Percentiles rank a stretch among this genome's conserved stretches.
Evolutionary conservation across 108 stramenopile genomes (phyloP).

Genomic region (Stephanodiscus minutulus): DNA sequence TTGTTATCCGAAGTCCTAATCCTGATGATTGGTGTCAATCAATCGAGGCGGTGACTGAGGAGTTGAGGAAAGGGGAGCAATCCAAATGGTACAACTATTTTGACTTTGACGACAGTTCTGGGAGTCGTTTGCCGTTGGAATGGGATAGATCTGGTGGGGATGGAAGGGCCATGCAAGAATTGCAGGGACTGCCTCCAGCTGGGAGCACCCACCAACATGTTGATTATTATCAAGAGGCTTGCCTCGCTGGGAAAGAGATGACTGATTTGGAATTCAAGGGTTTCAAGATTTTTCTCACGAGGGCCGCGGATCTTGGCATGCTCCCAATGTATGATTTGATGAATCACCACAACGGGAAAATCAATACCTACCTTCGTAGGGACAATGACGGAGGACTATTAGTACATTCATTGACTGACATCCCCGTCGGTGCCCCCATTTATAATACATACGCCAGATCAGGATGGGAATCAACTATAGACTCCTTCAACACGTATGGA

Average conservation of each 20-base stretch:
- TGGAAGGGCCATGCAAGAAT: slow-evolving; percentile 27
- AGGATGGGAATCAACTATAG: slow-evolving; percentile 32
- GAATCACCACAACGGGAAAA: slow-evolving; percentile 53
- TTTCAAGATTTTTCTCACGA: slow-evolving; percentile 35
- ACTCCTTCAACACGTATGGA: slow-evolving; percentile 43
- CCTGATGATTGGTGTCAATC: slow-evolving; percentile 12
- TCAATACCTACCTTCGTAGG: slow-evolving; percentile 30
- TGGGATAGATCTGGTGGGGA: slow-evolving; percentile 13
- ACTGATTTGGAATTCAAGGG: slow-evolving; percentile 23
- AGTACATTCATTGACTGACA: slow-evolving; percentile 29
- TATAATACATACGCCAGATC: slow-evolving; percentile 44
- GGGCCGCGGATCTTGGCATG: slow-evolving; percentile 38
- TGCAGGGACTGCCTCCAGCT: slow-evolving; percentile 43
- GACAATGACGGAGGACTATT: slow-evolving; percentile 36
- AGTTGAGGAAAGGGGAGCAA: slow-evolving; percentile 29
- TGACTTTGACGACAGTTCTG: slow-evolving; percentile 37
- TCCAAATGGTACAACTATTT: slow-evolving; percentile 46
- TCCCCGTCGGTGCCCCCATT: slow-evolving; percentile 29
- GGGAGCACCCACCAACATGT: slow-evolving; percentile 40
- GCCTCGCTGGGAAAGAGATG: background rate
- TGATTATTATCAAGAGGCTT: slow-evolving; percentile 18
- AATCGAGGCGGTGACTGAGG: slow-evolving; percentile 18
- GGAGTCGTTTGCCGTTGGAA: slow-evolving; percentile 33
- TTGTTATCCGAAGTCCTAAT: slow-evolving; percentile 3
- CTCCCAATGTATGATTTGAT: slow-evolving; percentile 50